These are phyloP conservation scores for Podaxis sp. DNA, from an alignment of 768 basidiomycete genomes.

Conservation along the genomic window DNA sequence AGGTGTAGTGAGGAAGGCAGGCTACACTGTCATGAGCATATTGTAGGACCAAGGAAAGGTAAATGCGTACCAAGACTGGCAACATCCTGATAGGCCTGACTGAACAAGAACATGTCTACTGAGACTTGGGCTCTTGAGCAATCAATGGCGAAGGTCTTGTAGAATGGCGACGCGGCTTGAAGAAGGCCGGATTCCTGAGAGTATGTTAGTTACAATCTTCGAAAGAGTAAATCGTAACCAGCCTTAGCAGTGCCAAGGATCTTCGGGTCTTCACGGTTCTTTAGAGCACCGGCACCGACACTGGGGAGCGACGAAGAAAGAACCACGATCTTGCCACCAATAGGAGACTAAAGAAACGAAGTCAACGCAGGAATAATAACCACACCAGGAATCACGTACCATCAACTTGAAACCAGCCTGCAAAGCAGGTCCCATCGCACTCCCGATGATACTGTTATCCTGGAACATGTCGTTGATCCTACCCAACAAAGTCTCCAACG, in stretches of 20 bases:
- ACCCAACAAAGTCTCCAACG: constrained; percentile 79
- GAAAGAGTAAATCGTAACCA: neutral
- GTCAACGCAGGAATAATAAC: neutral
- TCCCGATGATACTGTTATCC: constrained; percentile 91
- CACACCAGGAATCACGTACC: constrained; percentile 39
- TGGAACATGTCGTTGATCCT: constrained; percentile 96
- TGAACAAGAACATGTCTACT: constrained; percentile 99
- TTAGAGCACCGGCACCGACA: constrained; percentile 86
- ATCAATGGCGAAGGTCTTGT: constrained; percentile 98
- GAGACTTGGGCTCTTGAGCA: constrained; percentile 96
- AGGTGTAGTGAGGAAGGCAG: constrained; percentile 94
- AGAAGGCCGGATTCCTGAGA: constrained; percentile 84
- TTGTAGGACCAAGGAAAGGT: neutral
- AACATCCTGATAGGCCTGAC: constrained; percentile 90
- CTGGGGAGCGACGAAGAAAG: constrained; percentile 86
- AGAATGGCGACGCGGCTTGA: constrained; percentile 92
- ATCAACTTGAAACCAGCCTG: constrained; percentile 97
- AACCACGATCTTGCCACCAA: constrained; percentile 93
- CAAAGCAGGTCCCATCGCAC: constrained; percentile 91
- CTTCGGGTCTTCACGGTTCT: constrained; percentile 97
- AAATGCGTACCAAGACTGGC: constrained; percentile 74
- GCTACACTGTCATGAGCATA: constrained; percentile 43
- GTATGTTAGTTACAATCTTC: neutral
- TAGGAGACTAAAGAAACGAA: constrained; percentile 58
- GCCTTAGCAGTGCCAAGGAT: constrained; percentile 93